phyloP scores from a whole-genome alignment of 352 stramenopile genomes.

The Pythium sp. region DNA sequence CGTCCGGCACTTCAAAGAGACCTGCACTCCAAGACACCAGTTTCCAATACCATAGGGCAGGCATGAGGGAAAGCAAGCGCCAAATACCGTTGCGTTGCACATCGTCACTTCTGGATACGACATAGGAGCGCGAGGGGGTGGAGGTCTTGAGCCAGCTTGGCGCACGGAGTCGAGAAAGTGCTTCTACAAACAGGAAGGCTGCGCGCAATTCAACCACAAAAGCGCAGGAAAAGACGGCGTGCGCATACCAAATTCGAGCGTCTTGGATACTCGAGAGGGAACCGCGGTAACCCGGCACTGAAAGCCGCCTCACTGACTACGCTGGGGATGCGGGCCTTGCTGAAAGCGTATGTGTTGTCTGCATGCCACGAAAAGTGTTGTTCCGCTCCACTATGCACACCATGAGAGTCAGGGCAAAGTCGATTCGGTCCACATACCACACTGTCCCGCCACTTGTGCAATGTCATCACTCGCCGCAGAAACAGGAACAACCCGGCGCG shows the following conservation, averaged over 20 bases:
- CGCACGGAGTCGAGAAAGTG: background rate
- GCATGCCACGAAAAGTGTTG: background rate
- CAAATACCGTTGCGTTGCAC: slow-evolving; percentile 5
- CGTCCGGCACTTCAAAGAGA: background rate
- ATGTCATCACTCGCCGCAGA: background rate
- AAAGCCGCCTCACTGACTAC: background rate
- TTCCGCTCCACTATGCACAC: background rate
- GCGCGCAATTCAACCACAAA: background rate
- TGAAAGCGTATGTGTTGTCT: background rate
- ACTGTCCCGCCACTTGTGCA: background rate
- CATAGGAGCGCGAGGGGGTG: background rate
- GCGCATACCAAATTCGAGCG: slow-evolving; percentile 1
- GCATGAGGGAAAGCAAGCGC: background rate
- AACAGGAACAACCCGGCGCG: background rate
- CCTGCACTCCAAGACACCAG: slow-evolving; percentile 6
- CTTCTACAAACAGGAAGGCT: background rate
- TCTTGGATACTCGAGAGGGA: background rate
- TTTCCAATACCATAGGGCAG: background rate
- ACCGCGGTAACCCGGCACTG: too few species aligned
- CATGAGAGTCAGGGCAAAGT: background rate
- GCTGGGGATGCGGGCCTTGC: background rate
- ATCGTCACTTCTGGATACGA: background rate
- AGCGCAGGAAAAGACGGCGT: background rate
- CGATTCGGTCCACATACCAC: background rate
- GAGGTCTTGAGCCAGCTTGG: background rate